Conservation (phyloP, 495 filamentous ascomycete species). For the Hamigera avellanea region DNA sequence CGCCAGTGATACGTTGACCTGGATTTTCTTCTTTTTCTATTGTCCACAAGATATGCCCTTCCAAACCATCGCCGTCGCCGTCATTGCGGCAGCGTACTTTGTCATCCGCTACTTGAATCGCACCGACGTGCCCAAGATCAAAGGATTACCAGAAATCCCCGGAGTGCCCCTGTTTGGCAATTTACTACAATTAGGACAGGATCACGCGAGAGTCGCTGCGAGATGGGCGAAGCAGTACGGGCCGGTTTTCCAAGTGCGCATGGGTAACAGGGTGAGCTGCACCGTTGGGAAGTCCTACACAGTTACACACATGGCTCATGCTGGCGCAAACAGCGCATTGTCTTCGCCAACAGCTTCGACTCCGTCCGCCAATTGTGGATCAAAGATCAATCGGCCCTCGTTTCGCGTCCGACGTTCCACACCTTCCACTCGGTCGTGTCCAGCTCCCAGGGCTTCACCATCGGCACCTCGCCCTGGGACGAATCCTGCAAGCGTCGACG, state of each 20-base stretch:
- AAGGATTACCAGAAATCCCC: constrained; percentile 49
- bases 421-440: constrained; percentile 65
- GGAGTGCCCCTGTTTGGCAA: constrained; percentile 55
- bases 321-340: constrained; percentile 38
- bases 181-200: constrained; percentile 44
- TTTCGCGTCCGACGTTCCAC: constrained; percentile 57
- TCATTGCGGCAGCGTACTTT: constrained; percentile 35
- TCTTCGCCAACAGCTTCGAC: constrained; percentile 61
- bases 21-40: too few relatives aligned
- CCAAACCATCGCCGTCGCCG: constrained; percentile 31
- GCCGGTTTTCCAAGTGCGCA: constrained; percentile 55
- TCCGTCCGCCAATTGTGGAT: constrained; percentile 60
- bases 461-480: constrained; percentile 66
- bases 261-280: constrained; percentile 46
- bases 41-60: constrained; percentile 21
- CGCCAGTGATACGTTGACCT: too few relatives aligned
- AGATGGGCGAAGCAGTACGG: constrained; percentile 51
- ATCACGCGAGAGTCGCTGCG: constrained; percentile 40
- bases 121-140: constrained; percentile 52
- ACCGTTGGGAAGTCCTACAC: neutral
- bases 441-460: constrained; percentile 57
- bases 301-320: neutral
- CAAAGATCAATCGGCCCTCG: constrained; percentile 57
- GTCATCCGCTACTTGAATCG: constrained; percentile 41
- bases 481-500: constrained; percentile 59